Percentiles rank a stretch among this genome's conserved stretches.
These are phyloP conservation scores for Populus euphratica DNA, from an alignment of 345 rosid genomes.

Conservation along the genomic window DNA sequence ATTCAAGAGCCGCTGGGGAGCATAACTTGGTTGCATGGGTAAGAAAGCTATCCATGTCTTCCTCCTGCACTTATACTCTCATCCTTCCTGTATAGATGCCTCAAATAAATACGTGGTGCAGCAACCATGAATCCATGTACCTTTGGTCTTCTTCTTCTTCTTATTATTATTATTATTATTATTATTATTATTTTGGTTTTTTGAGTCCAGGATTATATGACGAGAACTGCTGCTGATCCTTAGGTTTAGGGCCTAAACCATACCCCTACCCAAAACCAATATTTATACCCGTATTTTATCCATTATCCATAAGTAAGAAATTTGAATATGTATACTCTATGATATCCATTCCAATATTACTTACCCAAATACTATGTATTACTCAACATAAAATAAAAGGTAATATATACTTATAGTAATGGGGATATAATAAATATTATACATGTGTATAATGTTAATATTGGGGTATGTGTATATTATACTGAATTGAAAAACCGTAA, in stretches of 20 bases:
- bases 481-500: too few relatives aligned
- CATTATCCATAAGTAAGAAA: too few relatives aligned
- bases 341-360: too few relatives aligned
- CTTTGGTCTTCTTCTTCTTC: background rate
- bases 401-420: too few relatives aligned
- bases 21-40: conserved; percentile 92
- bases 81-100: background rate
- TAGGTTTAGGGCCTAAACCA: background rate
- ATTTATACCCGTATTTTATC: too few relatives aligned
- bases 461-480: too few relatives aligned
- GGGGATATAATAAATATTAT: too few relatives aligned
- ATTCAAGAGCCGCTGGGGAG: conserved; percentile 58
- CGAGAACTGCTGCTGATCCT: background rate
- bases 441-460: too few relatives aligned
- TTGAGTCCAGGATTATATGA: background rate
- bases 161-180: background rate
- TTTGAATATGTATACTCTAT: too few relatives aligned
- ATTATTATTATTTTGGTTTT: background rate
- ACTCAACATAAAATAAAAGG: too few relatives aligned
- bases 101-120: background rate
- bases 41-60: conserved; percentile 30
- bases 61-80: background rate
- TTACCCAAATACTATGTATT: too few relatives aligned
- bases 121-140: background rate
- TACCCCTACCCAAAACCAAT: too few relatives aligned